Conservation (phyloP, 768 basidiomycete species). For the Heimioporus sp. region DNA sequence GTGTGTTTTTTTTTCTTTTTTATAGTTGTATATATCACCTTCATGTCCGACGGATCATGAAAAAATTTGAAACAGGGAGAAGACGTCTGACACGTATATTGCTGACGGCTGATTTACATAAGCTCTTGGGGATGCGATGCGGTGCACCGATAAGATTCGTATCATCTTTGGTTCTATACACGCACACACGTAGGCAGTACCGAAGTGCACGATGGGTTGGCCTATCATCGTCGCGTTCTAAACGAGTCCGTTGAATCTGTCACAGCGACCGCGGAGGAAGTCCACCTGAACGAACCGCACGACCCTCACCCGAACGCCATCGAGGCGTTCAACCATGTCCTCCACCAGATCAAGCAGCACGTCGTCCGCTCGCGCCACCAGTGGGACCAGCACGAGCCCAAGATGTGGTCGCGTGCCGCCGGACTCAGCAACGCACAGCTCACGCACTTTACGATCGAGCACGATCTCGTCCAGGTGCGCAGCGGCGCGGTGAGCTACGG, state of each 20-base stretch:
- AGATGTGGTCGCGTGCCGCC: slow-evolving; percentile 64
- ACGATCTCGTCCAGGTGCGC: slow-evolving; percentile 45
- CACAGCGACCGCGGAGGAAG: slow-evolving; percentile 55
- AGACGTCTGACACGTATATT: slow-evolving; percentile 26
- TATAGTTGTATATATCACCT: neutral
- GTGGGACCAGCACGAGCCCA: slow-evolving; percentile 62
- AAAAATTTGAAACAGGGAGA: slow-evolving; percentile 22
- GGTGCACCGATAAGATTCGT: slow-evolving; percentile 19
- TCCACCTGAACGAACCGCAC: slow-evolving; percentile 60
- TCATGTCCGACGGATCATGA: slow-evolving; percentile 14
- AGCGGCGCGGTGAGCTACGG: slow-evolving; percentile 65
- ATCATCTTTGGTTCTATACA: neutral
- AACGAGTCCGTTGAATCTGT: slow-evolving; percentile 7
- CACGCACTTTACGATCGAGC: slow-evolving; percentile 45
- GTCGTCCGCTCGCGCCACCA: slow-evolving; percentile 63
- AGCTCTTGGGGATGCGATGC: neutral
- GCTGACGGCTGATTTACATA: slow-evolving; percentile 18
- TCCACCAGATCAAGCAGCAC: slow-evolving; percentile 58
- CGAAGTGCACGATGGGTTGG: slow-evolving; percentile 23
- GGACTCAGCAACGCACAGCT: slow-evolving; percentile 53
- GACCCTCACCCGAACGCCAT: slow-evolving; percentile 57
- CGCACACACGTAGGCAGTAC: neutral
- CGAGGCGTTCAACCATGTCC: slow-evolving; percentile 59
- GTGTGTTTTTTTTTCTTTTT: neutral
- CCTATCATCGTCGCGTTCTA: slow-evolving; percentile 2